Base-by-base conservation (phyloP, 345 rosid species). In the Linum tenue region DNA sequence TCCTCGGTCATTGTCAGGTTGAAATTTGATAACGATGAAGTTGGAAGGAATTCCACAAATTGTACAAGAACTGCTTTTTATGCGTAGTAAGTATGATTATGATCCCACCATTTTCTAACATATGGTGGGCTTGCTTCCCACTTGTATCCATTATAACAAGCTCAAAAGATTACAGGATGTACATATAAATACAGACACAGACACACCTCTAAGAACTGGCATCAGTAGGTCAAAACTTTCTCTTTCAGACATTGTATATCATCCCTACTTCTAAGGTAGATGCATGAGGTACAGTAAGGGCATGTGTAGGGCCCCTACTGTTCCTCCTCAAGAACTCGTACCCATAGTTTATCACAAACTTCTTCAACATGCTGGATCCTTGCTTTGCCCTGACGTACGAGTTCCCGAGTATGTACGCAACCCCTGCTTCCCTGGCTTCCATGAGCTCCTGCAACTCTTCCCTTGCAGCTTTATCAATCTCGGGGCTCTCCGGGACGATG, bases 241-340 rank as follows among this genome's bases (percentile, higher is more conserved):
- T 43, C 43, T 16, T 59, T 4, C 7, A 63, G 5, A 67, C 56
- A 42, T 39, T 7, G 56, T 72, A 67, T 35, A 67, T 56, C 71
- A 72, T 72, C 11, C 56, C 68, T 40, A 67, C 75, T 15, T 72
- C 71, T 0, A 67, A 58, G 60, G 60, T 62, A 4, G 64, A 56
- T 0, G 64, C 64, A 37, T 44, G 71, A 31, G 75, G 75, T 14
- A 67, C 59, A 41, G 58, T 39, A 6, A 67, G 70, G 10, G 67
- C 51, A 50, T 39, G 39, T 3, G 63, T 55, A 0, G 64, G 68
- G n/a, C 31, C 59, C 67, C 75, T 55, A 35, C 58, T 12, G 58
- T 57, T 67, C 59, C 67, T 57, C 59, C 75, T 67, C 63, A 44
- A 50, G 55, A 72, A 72, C 39, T 59, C 15, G 0, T 66, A 66